Conservation (phyloP, 208 protist species). For the Endotrypanum monterogeii region DNA sequence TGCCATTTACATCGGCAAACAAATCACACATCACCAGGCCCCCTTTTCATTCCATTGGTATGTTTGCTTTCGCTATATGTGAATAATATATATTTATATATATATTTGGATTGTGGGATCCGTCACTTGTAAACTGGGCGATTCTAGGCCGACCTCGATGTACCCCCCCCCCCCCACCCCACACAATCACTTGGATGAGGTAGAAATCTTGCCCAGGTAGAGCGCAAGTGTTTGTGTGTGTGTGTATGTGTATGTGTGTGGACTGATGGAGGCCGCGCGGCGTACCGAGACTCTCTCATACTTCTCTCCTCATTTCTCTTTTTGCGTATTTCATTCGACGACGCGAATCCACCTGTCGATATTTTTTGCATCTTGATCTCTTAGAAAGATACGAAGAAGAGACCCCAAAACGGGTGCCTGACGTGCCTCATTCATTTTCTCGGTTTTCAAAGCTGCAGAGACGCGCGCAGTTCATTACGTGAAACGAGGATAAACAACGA, state of each 20-base stretch:
- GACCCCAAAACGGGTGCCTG: neutral
- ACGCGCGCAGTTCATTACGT: too few relatives aligned
- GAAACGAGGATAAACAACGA: too few relatives aligned
- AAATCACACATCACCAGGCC: too few relatives aligned
- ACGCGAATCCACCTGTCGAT: neutral
- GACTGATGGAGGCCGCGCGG: too few relatives aligned
- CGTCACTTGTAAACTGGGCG: too few relatives aligned
- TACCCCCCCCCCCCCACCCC: too few relatives aligned
- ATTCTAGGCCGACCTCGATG: too few relatives aligned
- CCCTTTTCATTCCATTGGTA: neutral
- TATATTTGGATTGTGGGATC: too few relatives aligned
- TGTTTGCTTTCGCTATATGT: neutral
- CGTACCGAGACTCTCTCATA: too few relatives aligned
- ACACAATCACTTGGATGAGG: neutral
- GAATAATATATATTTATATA: too few relatives aligned
- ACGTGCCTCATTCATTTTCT: neutral
- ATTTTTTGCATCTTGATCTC: neutral
- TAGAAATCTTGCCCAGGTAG: neutral
- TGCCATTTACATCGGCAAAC: too few relatives aligned
- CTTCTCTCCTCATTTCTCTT: too few relatives aligned
- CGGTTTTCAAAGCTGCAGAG: neutral
- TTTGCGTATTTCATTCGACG: neutral
- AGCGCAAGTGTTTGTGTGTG: neutral
- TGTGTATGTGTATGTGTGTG: neutral
- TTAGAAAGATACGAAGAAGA: neutral